Evolutionary conservation across 2,329 filamentous ascomycete genomes (phyloP), one percentile per base, ranked within the genome.

Genomic region (Colletotrichum phormii): DNA sequence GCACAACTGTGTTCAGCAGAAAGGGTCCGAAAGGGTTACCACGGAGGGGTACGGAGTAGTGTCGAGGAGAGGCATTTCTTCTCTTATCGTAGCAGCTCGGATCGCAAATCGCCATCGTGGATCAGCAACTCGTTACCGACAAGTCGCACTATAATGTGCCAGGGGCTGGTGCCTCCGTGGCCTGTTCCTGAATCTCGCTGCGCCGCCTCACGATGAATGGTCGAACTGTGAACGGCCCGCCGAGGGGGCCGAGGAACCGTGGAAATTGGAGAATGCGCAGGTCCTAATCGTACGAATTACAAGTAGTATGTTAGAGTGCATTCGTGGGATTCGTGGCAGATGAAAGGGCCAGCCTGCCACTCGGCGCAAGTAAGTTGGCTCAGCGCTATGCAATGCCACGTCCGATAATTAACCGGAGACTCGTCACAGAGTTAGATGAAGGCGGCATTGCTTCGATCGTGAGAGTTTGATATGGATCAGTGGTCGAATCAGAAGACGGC

Each of bases 101-200:
- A 69, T 65, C 55, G 55, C 60, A 51, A 65, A 73, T 65, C 64
- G 64, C 12, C 51, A 67, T 71, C 66, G 61, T 13, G 60, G 54
- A 73, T 73, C 66, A 65, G 35, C 60, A 42, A 37, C 55, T 46
- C 42, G 55, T 61, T 60, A 37, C 54, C 61, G 66, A 72, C 58
- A 64, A 31, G 60, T 57, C 71, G 24, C 46, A 60, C 54, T 26
- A 61, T 53, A 18, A 12, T 7, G 11, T 57, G 53, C 53, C 46
- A 57, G 61, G 55, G 71, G 55, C 35, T 65, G 54, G 67, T 33
- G 55, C 55, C 61, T 70, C 54, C 49, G 55, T 70, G 60, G 54
- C 54, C 66, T 71, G 71, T 73, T 73, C 66, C 71, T 73, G 66
- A 71, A 61, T 73, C 35, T 65, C 54, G 13, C 71, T 61, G 37